These are phyloP conservation scores for Neospermospora avenae DNA, from an alignment of 2,329 filamentous ascomycete genomes.

Conservation along the genomic window DNA sequence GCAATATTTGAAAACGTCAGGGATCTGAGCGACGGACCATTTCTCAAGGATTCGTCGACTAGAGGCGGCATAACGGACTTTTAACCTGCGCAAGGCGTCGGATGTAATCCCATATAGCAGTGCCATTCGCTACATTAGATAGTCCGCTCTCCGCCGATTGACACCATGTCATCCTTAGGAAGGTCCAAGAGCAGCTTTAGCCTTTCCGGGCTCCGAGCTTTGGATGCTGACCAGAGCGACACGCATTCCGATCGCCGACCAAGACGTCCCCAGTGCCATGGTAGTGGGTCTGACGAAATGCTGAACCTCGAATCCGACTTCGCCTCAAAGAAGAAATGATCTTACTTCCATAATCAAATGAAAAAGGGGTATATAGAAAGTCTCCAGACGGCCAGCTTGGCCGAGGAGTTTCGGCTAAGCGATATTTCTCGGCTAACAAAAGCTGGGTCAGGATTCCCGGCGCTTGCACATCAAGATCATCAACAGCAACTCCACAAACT, in stretches of 20 bases:
- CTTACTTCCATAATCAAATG: neutral
- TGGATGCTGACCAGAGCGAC: neutral
- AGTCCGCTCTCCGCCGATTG: neutral
- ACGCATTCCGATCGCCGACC: neutral
- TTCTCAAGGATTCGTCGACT: neutral
- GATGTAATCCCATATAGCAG: neutral
- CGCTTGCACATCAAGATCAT: neutral
- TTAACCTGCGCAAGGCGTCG: neutral
- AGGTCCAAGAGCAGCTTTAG: neutral
- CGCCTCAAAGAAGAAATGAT: neutral
- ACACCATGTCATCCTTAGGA: neutral
- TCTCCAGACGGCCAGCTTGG: neutral
- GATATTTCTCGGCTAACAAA: neutral
- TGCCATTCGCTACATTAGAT: neutral
- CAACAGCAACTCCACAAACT: neutral
- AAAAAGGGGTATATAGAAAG: neutral
- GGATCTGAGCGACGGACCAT: neutral
- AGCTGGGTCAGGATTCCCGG: neutral
- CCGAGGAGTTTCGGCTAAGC: neutral
- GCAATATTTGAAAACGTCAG: neutral
- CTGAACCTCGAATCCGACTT: neutral
- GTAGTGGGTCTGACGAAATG: neutral
- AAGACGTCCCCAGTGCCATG: conserved; percentile 5
- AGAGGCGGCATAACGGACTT: conserved; percentile 1
- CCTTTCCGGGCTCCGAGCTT: neutral